These are phyloP conservation scores for Bimuria novae-zelandiae DNA, from an alignment of 2,329 filamentous ascomycete genomes.

Conservation along the genomic window DNA sequence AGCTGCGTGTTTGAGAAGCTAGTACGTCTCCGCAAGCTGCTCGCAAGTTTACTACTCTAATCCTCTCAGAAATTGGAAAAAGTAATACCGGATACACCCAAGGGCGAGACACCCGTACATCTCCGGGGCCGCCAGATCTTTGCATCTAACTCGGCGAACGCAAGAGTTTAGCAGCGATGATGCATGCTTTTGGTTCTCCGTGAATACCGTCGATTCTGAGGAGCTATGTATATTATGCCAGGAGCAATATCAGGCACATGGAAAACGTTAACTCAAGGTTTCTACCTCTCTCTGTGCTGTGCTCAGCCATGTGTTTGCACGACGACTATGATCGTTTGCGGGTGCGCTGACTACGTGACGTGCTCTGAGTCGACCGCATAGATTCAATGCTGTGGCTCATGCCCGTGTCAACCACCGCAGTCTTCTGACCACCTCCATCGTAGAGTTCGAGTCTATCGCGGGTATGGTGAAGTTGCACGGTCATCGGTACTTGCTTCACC, in stretches of 20 bases:
- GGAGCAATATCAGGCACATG: conserved; percentile 26
- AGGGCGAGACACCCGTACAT: conserved; percentile 55
- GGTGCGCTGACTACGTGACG: background rate
- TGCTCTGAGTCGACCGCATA: background rate
- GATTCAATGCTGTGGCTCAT: conserved; percentile 2
- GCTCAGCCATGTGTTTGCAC: conserved; percentile 14
- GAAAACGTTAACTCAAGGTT: background rate
- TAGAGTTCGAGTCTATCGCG: background rate
- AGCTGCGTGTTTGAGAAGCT: conserved; percentile 95
- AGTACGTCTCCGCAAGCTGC: conserved; percentile 62
- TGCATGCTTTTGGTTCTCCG: too few relatives aligned
- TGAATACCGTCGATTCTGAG: too few relatives aligned
- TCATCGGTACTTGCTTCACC: background rate
- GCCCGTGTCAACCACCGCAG: background rate
- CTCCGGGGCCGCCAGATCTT: conserved; percentile 53
- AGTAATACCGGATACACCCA: conserved; percentile 56
- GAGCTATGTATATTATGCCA: conserved; percentile 38
- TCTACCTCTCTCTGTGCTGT: background rate
- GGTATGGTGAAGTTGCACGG: background rate
- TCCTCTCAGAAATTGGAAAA: conserved; percentile 59
- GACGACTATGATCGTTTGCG: background rate
- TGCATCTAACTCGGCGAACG: too few relatives aligned
- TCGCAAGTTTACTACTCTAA: too few relatives aligned
- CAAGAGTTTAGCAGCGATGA: too few relatives aligned
- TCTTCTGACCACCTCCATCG: background rate